Evolutionary conservation across 148 eudicot genomes (phyloP).

Genomic region (Heliamphora exappendiculata): DNA sequence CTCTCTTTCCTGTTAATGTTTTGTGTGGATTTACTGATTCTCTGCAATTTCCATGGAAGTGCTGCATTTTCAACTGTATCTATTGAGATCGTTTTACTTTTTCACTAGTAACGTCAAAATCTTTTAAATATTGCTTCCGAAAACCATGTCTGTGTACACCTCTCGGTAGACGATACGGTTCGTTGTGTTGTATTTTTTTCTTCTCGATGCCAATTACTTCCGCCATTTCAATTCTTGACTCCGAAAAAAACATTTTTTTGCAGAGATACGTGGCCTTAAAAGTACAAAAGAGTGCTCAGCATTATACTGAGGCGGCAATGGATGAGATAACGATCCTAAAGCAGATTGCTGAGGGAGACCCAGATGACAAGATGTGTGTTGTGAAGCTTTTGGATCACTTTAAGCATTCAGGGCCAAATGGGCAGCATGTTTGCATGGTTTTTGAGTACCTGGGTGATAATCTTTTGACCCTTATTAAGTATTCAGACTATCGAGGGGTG

Average conservation of each 20-base stretch:
- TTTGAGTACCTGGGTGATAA: slow-evolving; percentile 95
- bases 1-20: neutral
- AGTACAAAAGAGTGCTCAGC: slow-evolving; percentile 95
- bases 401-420: slow-evolving; percentile 93
- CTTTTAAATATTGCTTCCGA: neutral
- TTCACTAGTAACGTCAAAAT: too few relatives aligned
- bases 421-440: slow-evolving; percentile 97
- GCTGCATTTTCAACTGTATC: neutral
- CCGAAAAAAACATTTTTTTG: slow-evolving; percentile 2
- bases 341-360: slow-evolving; percentile 81
- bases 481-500: slow-evolving; percentile 75
- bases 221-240: neutral
- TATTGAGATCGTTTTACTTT: neutral
- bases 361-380: slow-evolving; percentile 77
- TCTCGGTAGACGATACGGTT: neutral
- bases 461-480: slow-evolving; percentile 82
- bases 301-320: slow-evolving; percentile 95
- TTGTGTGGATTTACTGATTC: neutral
- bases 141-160: neutral
- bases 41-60: neutral
- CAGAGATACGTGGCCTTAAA: slow-evolving; percentile 86
- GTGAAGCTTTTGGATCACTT: slow-evolving; percentile 94
- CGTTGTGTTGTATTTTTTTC: neutral
- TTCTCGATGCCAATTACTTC: neutral
- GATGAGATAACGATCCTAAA: slow-evolving; percentile 87